Base-by-base conservation (phyloP, 1,284 basidiomycete genomes). In the Ustilago hordei region DNA sequence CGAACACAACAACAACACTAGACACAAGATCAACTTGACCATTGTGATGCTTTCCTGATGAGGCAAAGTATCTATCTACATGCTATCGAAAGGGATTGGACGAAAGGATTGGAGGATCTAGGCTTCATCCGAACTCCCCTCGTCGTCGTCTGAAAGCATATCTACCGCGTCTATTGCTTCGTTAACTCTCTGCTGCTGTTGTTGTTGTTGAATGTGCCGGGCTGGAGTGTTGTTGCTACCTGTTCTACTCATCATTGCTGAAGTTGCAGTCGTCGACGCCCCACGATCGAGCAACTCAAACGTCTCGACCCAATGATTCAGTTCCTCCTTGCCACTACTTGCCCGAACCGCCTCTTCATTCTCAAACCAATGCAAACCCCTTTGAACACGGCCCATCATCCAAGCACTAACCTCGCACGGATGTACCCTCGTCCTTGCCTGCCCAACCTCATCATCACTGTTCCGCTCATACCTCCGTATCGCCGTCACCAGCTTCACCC, bases 331-430 rank as follows among this genome's bases (percentile, higher is more conserved):
- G 13, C 55, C 50, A 23, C 23, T 28, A 47, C 23, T 5, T 9
- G n/a, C 32, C 0, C 38, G 36, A 1, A 36, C 45, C 23, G 13
- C 38, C 28, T 60, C 2, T 3, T 17, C 36, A 2, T 6, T 13
- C 1, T 67, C 57, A 28, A 72, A 72, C 70, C 70, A 73, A 36
- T 73, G 54, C 11, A 36, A 12, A 2, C 57, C 50, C 0, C 23
- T 48, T 17, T 57, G 57, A n/a, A 68, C 55, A n/a, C 67, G 68
- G 28, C 41, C 31, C 73, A 75, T 75, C 59, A 70, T 75, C 73
- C 73, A 75, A 4, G 56, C 55, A 55, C 67, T 67, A 17, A 75
- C 73, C 23, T 70, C 66, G 48, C 64, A 66, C n/a, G 73, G 73
- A 39, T 75, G 73, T 6, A 72, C 47, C n/a, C 69, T 60, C 17